These are phyloP conservation scores for Pachyrhizus erosus DNA, from an alignment of 306 rosid genomes.

Conservation along the genomic window DNA sequence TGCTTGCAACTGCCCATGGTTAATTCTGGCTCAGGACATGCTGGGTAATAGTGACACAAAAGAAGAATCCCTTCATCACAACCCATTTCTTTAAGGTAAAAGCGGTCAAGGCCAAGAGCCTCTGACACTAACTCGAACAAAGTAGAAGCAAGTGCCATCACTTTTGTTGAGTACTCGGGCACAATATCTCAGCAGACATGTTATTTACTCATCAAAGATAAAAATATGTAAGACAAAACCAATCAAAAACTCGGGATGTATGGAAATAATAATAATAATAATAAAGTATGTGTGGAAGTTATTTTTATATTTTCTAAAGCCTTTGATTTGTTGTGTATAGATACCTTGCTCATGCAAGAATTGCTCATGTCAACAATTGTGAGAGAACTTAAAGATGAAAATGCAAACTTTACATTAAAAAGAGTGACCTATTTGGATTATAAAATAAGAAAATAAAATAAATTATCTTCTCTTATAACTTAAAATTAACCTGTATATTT, in stretches of 20 bases:
- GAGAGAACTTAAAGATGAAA: not conserved
- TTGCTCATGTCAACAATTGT: not conserved
- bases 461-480: no score
- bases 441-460: no score
- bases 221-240: not conserved
- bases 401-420: not conserved
- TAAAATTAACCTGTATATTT: no score
- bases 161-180: slow-evolving; percentile 40
- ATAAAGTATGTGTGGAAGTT: not conserved
- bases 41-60: not conserved
- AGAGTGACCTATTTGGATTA: no score
- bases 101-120: slow-evolving; percentile 12
- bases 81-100: not conserved
- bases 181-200: slow-evolving; percentile 42
- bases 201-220: not conserved
- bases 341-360: not conserved
- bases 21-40: slow-evolving; percentile 23
- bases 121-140: slow-evolving; percentile 45
- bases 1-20: not conserved
- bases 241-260: not conserved
- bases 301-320: not conserved
- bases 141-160: slow-evolving; percentile 36
- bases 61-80: not conserved
- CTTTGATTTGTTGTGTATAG: not conserved
- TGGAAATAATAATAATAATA: not conserved